phyloP scores from a whole-genome alignment of 495 filamentous ascomycete genomes.

The Podospora australis region DNA sequence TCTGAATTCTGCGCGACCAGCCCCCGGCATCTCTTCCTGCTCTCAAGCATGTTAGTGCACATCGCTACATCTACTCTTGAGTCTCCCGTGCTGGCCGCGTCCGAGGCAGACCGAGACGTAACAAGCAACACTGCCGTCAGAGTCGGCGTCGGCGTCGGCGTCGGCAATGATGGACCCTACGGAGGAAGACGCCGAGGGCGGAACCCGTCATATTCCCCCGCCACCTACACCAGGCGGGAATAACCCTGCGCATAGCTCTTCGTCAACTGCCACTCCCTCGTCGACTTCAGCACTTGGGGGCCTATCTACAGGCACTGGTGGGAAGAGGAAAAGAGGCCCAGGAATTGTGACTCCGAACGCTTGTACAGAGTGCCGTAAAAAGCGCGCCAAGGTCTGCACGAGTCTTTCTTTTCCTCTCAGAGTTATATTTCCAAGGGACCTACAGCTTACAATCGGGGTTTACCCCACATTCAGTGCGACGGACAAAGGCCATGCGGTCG shows the following conservation, averaged over 20 bases:
- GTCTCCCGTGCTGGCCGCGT: background rate
- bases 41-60: conserved; percentile 11
- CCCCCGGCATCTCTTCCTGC: too few species aligned
- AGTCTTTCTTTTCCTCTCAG: background rate
- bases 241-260: conserved; percentile 6
- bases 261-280: conserved; percentile 12
- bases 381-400: conserved; percentile 45
- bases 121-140: too few species aligned
- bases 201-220: conserved; percentile 2
- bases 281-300: background rate
- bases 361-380: conserved; percentile 53
- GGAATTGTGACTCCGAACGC: conserved; percentile 51
- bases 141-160: too few species aligned
- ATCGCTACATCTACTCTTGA: background rate
- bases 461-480: conserved; percentile 42
- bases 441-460: background rate
- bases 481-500: conserved; percentile 46
- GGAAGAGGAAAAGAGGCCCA: conserved; percentile 42
- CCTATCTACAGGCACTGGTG: conserved; percentile 7
- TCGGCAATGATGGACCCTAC: conserved; percentile 18
- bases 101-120: background rate
- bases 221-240: conserved; percentile 10
- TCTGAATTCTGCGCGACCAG: too few species aligned
- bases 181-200: conserved; percentile 17
- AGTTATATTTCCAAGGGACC: background rate